phyloP scores from a whole-genome alignment of 2,329 filamentous ascomycete species.

The Clarireedia monteithiana region DNA sequence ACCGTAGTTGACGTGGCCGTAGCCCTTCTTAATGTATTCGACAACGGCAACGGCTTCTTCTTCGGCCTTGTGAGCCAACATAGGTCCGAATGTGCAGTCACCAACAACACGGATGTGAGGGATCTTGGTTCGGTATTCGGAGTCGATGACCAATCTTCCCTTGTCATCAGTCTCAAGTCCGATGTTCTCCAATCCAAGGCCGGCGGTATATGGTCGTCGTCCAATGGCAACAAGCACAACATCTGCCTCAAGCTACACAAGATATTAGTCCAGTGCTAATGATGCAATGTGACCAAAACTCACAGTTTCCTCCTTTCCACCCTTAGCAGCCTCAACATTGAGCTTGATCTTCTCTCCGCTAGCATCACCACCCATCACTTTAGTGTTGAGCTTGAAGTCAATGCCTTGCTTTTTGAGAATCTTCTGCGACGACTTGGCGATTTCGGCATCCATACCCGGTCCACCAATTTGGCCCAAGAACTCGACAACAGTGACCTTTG shows the following conservation, averaged over 20 bases:
- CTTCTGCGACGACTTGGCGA: slow-evolving; percentile 87
- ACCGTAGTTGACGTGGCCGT: slow-evolving; percentile 98
- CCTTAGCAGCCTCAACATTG: slow-evolving; percentile 85
- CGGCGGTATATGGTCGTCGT: slow-evolving; percentile 86
- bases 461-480: slow-evolving; percentile 95
- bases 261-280: slow-evolving; percentile 1
- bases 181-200: slow-evolving; percentile 88
- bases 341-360: slow-evolving; percentile 72
- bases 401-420: slow-evolving; percentile 93
- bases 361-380: slow-evolving; percentile 81
- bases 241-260: slow-evolving; percentile 74
- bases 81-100: slow-evolving; percentile 93
- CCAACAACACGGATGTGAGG: slow-evolving; percentile 96
- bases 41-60: slow-evolving; percentile 93
- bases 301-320: slow-evolving; percentile 88
- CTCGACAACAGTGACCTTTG: slow-evolving; percentile 95
- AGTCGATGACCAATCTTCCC: slow-evolving; percentile 93
- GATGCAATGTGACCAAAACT: slow-evolving; percentile 31
- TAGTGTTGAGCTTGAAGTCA: slow-evolving; percentile 97
- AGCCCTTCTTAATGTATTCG: slow-evolving; percentile 96
- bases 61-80: slow-evolving; percentile 99
- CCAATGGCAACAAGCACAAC: slow-evolving; percentile 96
- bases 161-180: slow-evolving; percentile 87
- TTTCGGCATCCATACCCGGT: slow-evolving; percentile 92
- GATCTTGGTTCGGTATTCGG: slow-evolving; percentile 96